Conservation (phyloP, 139 green algal species). For the Trebouxia sp. region DNA sequence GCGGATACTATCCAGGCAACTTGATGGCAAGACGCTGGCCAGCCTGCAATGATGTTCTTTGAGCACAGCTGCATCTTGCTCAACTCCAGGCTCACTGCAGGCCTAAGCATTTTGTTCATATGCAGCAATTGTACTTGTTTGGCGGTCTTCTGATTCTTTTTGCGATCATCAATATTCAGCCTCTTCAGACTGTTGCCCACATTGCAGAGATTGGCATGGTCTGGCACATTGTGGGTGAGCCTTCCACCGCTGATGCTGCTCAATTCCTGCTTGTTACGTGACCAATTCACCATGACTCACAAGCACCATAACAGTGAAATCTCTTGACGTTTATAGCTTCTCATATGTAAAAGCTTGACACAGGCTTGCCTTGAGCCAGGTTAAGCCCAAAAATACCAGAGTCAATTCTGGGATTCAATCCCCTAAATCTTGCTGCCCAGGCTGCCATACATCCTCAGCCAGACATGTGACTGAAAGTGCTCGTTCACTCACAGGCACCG, state of each 20-base stretch:
- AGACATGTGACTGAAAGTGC: neutral
- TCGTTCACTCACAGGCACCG: neutral
- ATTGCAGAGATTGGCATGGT: neutral
- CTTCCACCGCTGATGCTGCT: neutral
- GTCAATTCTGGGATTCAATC: too few species aligned
- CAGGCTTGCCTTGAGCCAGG: too few species aligned
- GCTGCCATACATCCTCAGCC: too few species aligned
- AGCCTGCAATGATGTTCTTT: neutral
- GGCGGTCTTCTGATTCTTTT: neutral
- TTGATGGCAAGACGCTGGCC: neutral
- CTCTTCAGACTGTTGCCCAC: neutral
- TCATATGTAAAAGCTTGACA: too few species aligned
- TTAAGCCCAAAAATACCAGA: too few species aligned
- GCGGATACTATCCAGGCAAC: neutral
- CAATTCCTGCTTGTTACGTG: neutral
- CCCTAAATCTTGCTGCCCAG: too few species aligned
- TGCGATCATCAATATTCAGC: neutral
- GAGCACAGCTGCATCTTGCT: neutral
- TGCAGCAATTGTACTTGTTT: constrained; percentile 17
- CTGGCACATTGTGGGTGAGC: neutral
- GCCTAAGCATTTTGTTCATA: neutral
- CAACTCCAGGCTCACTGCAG: too few species aligned
- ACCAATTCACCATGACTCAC: neutral
- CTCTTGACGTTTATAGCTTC: too few species aligned
- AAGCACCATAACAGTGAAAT: neutral